These are phyloP conservation scores for Starmerella vitae DNA, from an alignment of 805 yeast genomes.

Conservation along the genomic window DNA sequence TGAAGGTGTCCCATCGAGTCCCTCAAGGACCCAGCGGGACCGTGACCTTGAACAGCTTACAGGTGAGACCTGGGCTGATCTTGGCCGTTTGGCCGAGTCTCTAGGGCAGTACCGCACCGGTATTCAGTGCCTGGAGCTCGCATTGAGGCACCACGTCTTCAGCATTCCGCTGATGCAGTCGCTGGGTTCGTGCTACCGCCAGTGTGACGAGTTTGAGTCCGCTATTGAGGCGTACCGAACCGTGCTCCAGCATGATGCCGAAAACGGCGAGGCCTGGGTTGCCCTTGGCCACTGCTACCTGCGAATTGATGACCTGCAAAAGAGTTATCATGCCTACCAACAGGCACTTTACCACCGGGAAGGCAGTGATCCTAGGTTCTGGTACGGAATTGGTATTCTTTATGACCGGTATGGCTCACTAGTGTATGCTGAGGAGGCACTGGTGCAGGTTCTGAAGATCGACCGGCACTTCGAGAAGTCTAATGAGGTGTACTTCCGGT, in stretches of 20 bases:
- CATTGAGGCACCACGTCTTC: conserved; percentile 73
- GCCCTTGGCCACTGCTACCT: conserved; percentile 84
- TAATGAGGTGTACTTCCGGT: conserved; percentile 86
- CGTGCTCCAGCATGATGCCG: conserved; percentile 67
- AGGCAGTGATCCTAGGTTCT: conserved; percentile 88
- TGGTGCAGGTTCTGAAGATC: conserved; percentile 85
- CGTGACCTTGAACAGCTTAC: conserved; percentile 27
- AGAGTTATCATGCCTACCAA: conserved; percentile 94
- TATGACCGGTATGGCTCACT: conserved; percentile 92
- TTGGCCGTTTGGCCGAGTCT: conserved; percentile 79
- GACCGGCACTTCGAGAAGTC: conserved; percentile 95
- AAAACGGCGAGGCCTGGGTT: conserved; percentile 96
- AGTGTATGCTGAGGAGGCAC: conserved; percentile 97
- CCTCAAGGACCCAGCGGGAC: conserved; percentile 1
- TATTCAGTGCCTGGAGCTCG: conserved; percentile 73
- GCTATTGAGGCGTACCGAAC: conserved; percentile 91
- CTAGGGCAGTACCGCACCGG: conserved; percentile 84
- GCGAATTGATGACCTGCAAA: conserved; percentile 89
- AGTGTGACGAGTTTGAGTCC: conserved; percentile 78
- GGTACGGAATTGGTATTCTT: conserved; percentile 97
- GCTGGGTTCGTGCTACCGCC: conserved; percentile 75
- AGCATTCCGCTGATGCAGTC: conserved; percentile 75
- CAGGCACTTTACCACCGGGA: conserved; percentile 87
- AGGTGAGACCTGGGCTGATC: conserved; percentile 65
- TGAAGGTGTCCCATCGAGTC: neutral